Conservation (phyloP, 2,329 filamentous ascomycete species). For the Aspergillus alliaceus region DNA sequence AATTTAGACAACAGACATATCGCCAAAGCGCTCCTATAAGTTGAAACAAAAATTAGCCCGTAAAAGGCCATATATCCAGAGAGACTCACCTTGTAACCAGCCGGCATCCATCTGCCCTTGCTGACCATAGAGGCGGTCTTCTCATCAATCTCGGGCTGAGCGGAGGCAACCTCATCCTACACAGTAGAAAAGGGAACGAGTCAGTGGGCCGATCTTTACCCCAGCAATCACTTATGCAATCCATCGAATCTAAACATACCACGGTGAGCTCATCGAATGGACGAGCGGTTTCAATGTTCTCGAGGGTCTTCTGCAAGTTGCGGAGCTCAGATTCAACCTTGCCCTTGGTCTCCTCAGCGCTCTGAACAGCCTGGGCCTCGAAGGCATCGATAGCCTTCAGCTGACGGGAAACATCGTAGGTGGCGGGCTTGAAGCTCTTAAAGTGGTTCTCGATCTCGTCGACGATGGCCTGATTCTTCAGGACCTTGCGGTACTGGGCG, state of each 20-base stretch:
- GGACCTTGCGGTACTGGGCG: constrained; percentile 79
- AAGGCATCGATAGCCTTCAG: constrained; percentile 98
- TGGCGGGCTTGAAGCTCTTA: constrained; percentile 83
- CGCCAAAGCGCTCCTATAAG: constrained; percentile 93
- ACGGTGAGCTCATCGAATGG: constrained; percentile 97
- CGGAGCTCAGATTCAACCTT: constrained; percentile 93
- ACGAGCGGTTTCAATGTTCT: constrained; percentile 95
- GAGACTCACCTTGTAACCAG: constrained; percentile 89
- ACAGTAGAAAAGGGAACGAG: constrained; percentile 12
- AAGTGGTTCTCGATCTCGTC: constrained; percentile 98
- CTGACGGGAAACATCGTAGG: constrained; percentile 91
- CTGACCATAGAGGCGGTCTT: constrained; percentile 92
- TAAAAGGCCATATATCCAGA: not conserved
- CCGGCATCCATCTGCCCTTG: constrained; percentile 97
- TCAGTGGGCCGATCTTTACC: not conserved
- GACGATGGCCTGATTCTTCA: constrained; percentile 95
- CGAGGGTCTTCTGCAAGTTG: constrained; percentile 89
- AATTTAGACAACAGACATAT: constrained; percentile 87
- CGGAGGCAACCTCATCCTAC: constrained; percentile 90
- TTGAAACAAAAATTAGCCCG: constrained; percentile 16
- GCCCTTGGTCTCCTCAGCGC: constrained; percentile 93
- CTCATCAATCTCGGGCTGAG: constrained; percentile 95
- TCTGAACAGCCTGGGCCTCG: constrained; percentile 94
- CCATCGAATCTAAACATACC: constrained; percentile 56
- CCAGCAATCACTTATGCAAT: not conserved